Percentiles rank a stretch among this genome's conserved stretches.
These are phyloP conservation scores for Coniochaeta pulveracea DNA, from an alignment of 2,329 filamentous ascomycete species.

Conservation along the genomic window DNA sequence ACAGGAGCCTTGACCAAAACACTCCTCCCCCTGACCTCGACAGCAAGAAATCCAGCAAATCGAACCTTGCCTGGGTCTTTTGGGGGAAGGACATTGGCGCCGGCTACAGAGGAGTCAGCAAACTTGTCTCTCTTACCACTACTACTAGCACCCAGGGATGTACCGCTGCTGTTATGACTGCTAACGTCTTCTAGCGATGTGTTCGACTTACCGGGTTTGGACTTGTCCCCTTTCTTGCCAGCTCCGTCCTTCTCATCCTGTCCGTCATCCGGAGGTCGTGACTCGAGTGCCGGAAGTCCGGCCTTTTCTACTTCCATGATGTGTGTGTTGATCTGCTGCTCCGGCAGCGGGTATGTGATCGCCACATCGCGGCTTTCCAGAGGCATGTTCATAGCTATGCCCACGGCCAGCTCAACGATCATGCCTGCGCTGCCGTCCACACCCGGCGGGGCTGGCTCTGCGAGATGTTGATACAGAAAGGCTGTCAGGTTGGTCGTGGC, in stretches of 20 bases:
- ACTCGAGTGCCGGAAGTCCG: conserved; percentile 49
- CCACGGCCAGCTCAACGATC: conserved; percentile 85
- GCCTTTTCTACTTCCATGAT: conserved; percentile 82
- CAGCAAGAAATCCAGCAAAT: conserved; percentile 62
- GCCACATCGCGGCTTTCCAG: conserved; percentile 85
- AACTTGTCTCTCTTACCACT: conserved; percentile 11
- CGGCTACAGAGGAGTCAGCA: conserved; percentile 29
- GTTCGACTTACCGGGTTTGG: conserved; percentile 24
- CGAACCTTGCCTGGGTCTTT: conserved; percentile 49
- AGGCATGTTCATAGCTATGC: conserved; percentile 76
- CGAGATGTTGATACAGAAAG: conserved; percentile 61
- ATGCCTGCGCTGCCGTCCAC: conserved; percentile 82
- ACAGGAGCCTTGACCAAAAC: conserved; percentile 68
- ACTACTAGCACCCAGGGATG: conserved; percentile 18
- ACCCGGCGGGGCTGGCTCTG: conserved; percentile 65
- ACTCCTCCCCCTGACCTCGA: conserved; percentile 67
- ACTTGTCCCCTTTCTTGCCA: conserved; percentile 29
- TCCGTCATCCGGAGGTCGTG: conserved; percentile 27
- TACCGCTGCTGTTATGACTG: no score
- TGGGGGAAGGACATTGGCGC: conserved; percentile 17
- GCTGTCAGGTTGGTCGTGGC: conserved; percentile 58
- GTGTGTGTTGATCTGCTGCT: conserved; percentile 54
- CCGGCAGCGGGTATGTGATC: conserved; percentile 75
- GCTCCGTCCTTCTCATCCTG: conserved; percentile 28
- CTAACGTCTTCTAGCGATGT: no score